A percentile compares a stretch with the other conserved stretches of the same genome.
Evolutionary conservation across 345 rosid genomes (phyloP).

Genomic region (Rhodomyrtus tomentosa): DNA sequence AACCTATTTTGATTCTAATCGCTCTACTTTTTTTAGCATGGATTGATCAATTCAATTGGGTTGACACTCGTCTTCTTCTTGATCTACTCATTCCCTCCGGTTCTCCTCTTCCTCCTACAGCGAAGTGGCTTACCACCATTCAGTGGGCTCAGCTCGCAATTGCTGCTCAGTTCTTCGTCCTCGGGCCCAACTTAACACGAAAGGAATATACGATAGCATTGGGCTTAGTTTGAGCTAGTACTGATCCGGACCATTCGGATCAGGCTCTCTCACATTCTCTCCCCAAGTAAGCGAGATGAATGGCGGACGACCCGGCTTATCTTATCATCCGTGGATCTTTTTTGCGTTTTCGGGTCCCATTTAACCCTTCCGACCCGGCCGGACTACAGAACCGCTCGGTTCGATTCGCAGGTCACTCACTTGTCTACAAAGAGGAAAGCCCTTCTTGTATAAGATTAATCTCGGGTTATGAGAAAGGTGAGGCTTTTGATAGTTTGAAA

Average conservation of each 20-base stretch:
- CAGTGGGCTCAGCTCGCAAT: not conserved
- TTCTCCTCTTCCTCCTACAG: not conserved
- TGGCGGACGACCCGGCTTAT: not conserved
- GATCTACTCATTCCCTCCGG: not conserved
- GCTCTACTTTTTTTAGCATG: no score
- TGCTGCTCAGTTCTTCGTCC: not conserved
- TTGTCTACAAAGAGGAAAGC: not conserved
- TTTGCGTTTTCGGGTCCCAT: not conserved
- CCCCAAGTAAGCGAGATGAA: not conserved
- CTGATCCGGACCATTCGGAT: not conserved
- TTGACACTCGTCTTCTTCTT: not conserved
- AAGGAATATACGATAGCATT: not conserved
- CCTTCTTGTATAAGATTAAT: not conserved
- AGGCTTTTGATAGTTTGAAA: not conserved
- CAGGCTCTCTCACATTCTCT: not conserved
- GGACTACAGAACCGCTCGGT: fast-evolving
- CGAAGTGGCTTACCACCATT: not conserved
- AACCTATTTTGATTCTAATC: no score
- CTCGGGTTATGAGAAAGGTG: not conserved
- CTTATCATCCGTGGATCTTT: not conserved
- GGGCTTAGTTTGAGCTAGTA: not conserved
- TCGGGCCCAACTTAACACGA: not conserved
- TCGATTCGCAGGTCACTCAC: not conserved
- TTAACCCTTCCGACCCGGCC: not conserved
- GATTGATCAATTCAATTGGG: not conserved